These are phyloP conservation scores for Escovopsis sp. DNA, from an alignment of 2,329 filamentous ascomycete genomes.

Conservation along the genomic window DNA sequence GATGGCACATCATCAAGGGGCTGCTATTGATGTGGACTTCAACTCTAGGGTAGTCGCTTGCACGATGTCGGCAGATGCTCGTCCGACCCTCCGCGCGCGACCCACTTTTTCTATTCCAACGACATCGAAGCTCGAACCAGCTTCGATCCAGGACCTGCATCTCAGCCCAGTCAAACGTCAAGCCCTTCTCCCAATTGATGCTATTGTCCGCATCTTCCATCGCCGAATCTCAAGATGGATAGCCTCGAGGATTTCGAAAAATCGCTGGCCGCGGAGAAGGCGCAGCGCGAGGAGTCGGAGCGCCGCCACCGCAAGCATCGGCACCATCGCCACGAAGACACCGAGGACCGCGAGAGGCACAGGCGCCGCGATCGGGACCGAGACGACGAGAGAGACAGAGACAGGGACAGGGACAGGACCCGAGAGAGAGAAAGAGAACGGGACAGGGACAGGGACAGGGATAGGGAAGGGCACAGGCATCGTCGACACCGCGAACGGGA, in stretches of 20 bases:
- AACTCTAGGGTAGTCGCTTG: too few relatives aligned
- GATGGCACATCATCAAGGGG: too few relatives aligned
- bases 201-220: too few relatives aligned
- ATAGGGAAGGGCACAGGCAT: slow-evolving; percentile 17
- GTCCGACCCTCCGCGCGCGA: too few relatives aligned
- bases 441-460: slow-evolving; percentile 15
- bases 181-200: not conserved
- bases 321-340: slow-evolving; percentile 29
- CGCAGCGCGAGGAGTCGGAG: slow-evolving; percentile 33
- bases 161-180: not conserved
- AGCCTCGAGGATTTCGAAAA: slow-evolving; percentile 64
- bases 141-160: not conserved
- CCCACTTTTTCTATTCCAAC: too few relatives aligned
- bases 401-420: slow-evolving; percentile 16
- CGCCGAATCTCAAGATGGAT: slow-evolving; percentile 24
- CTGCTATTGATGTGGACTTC: too few relatives aligned
- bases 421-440: slow-evolving; percentile 13
- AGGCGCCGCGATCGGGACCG: slow-evolving; percentile 7
- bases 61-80: too few relatives aligned
- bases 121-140: not conserved
- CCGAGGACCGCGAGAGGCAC: slow-evolving; percentile 17
- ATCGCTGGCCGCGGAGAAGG: slow-evolving; percentile 51
- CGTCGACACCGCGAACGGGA: slow-evolving; percentile 17
- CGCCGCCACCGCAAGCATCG: slow-evolving; percentile 28
- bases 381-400: slow-evolving; percentile 12